Percentiles rank a stretch among this genome's conserved stretches.
Conservation (phyloP, 352 stramenopile genomes). For the Thalassiosira hispida region DNA sequence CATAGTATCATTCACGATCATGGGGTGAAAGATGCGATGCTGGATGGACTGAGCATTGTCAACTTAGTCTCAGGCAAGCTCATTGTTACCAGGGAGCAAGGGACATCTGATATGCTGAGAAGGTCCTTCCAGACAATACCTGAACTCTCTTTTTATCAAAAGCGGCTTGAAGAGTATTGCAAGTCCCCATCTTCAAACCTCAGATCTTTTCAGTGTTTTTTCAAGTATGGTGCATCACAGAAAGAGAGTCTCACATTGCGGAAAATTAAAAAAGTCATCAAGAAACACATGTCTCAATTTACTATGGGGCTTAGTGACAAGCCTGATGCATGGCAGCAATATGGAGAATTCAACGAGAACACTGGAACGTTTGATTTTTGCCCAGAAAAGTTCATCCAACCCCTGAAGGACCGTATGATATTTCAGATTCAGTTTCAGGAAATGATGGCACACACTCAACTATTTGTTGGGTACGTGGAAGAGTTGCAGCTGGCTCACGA, state of each 20-base stretch:
- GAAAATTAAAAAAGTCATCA: slow-evolving; percentile 57
- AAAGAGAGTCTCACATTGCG: slow-evolving; percentile 54
- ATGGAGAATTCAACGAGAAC: slow-evolving; percentile 59
- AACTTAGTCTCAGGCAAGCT: slow-evolving; percentile 58
- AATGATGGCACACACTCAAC: slow-evolving; percentile 65
- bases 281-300: slow-evolving; percentile 53
- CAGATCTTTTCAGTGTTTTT: slow-evolving; percentile 49
- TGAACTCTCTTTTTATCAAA: slow-evolving; percentile 50
- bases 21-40: slow-evolving; percentile 60
- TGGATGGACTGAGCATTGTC: slow-evolving; percentile 52
- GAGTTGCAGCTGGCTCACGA: slow-evolving; percentile 43
- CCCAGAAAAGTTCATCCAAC: slow-evolving; percentile 59
- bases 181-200: slow-evolving; percentile 46
- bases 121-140: slow-evolving; percentile 53
- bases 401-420: slow-evolving; percentile 56
- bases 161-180: slow-evolving; percentile 47
- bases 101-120: slow-evolving; percentile 52
- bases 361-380: slow-evolving; percentile 58
- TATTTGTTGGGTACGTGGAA: slow-evolving; percentile 62
- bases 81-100: slow-evolving; percentile 54
- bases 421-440: slow-evolving; percentile 68
- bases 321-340: slow-evolving; percentile 58
- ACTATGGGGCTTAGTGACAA: slow-evolving; percentile 44
- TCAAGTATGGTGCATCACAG: slow-evolving; percentile 29
- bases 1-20: slow-evolving; percentile 47